Percentiles rank a stretch among this genome's conserved stretches.
These are phyloP conservation scores for Chaetomium cochliodes DNA, from an alignment of 495 filamentous ascomycete genomes.

Conservation along the genomic window DNA sequence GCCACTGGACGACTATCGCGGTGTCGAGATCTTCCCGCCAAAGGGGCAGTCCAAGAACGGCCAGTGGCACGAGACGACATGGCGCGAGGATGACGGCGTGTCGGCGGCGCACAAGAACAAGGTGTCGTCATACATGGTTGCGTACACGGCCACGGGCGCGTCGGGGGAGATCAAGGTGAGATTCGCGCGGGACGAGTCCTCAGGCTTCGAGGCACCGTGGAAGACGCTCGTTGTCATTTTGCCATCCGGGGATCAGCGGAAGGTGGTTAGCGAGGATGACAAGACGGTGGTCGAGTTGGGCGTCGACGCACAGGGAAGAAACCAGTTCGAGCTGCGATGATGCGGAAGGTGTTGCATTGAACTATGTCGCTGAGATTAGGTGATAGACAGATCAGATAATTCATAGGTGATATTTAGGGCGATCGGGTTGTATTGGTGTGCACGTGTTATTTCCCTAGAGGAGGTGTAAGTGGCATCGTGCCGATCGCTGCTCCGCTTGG, in stretches of 20 bases:
- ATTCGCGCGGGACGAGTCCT: conserved; percentile 7
- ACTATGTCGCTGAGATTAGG: too few species aligned
- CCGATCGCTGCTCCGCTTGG: too few species aligned
- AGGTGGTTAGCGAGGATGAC: conserved; percentile 5
- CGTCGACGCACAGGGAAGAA: conserved; percentile 1
- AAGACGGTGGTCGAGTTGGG: not conserved
- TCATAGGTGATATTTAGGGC: too few species aligned
- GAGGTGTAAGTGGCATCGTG: too few species aligned
- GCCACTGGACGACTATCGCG: conserved; percentile 10
- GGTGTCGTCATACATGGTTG: conserved; percentile 6
- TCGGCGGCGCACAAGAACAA: not conserved
- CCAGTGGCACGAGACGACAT: conserved; percentile 9
- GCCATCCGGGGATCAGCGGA: conserved; percentile 5
- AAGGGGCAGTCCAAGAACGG: conserved; percentile 1
- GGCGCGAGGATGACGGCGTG: conserved; percentile 8
- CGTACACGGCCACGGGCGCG: not conserved
- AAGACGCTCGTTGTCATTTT: conserved; percentile 10
- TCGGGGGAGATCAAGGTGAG: conserved; percentile 6
- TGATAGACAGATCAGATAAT: too few species aligned
- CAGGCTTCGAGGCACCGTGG: conserved; percentile 13
- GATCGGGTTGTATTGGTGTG: too few species aligned
- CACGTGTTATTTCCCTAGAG: too few species aligned
- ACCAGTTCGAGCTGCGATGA: not conserved
- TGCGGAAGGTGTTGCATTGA: too few species aligned
- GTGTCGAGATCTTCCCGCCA: conserved; percentile 6